A percentile compares a stretch with the other conserved stretches of the same genome.
These are phyloP conservation scores for Schizonepeta tenuifolia DNA, from an alignment of 257 asterid genomes.

Conservation along the genomic window DNA sequence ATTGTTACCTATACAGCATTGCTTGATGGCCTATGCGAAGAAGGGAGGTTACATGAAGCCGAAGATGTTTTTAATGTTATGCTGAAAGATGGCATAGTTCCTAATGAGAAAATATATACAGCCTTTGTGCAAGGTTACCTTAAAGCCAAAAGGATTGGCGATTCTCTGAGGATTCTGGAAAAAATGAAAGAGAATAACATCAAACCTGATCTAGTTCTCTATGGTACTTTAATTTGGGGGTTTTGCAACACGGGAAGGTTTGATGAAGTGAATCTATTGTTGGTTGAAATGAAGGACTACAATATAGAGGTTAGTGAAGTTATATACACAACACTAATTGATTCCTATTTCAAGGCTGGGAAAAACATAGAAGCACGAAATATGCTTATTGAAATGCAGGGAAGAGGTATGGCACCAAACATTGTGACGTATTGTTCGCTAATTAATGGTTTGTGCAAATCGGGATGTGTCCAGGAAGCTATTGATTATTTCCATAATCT, in stretches of 20 bases:
- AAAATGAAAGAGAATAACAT: slow-evolving; percentile 65
- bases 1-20: slow-evolving; percentile 72
- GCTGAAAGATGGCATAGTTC: slow-evolving; percentile 58
- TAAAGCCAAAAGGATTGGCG: slow-evolving; percentile 60
- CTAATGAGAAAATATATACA: slow-evolving; percentile 73
- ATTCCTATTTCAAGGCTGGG: slow-evolving; percentile 79
- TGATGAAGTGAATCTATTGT: slow-evolving; percentile 61
- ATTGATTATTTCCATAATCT: slow-evolving; percentile 52
- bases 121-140: slow-evolving; percentile 81
- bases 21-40: slow-evolving; percentile 76
- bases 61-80: slow-evolving; percentile 70
- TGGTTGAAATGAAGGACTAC: slow-evolving; percentile 69
- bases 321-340: slow-evolving; percentile 70
- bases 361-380: slow-evolving; percentile 64
- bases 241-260: slow-evolving; percentile 67
- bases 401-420: slow-evolving; percentile 60
- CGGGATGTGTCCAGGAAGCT: slow-evolving; percentile 76
- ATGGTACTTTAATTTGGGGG: slow-evolving; percentile 87
- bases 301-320: slow-evolving; percentile 59
- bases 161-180: slow-evolving; percentile 61
- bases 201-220: slow-evolving; percentile 58
- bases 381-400: slow-evolving; percentile 71
- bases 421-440: slow-evolving; percentile 63
- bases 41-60: slow-evolving; percentile 75
- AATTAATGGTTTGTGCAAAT: slow-evolving; percentile 74